Evolutionary conservation across 352 stramenopile species (phyloP).

Genomic region (Globisporangium recalcitrans): DNA sequence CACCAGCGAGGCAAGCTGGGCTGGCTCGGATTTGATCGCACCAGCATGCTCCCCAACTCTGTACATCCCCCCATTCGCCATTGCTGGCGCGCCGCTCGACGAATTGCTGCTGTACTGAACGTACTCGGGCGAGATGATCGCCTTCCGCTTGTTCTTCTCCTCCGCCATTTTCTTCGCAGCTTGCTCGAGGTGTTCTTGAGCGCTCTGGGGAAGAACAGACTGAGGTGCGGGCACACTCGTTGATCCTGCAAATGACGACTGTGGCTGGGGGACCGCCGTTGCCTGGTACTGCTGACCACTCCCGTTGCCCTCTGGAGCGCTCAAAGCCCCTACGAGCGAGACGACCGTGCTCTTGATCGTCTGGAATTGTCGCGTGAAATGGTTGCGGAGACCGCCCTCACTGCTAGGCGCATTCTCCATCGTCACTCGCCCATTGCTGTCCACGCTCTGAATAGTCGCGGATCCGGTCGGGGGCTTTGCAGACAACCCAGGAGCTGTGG

Average conservation of each 20-base stretch:
- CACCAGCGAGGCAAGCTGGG: constrained; percentile 47
- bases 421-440: constrained; percentile 3
- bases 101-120: constrained; percentile 53
- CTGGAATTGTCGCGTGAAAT: constrained; percentile 40
- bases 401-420: constrained; percentile 6
- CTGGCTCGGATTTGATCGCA: constrained; percentile 15
- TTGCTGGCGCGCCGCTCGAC: background rate
- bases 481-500: background rate
- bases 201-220: constrained; percentile 18
- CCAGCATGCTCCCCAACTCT: constrained; percentile 11
- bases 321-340: constrained; percentile 38
- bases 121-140: constrained; percentile 77
- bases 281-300: constrained; percentile 9
- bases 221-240: background rate
- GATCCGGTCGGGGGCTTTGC: constrained; percentile 26
- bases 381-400: constrained; percentile 25
- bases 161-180: constrained; percentile 40
- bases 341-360: constrained; percentile 48
- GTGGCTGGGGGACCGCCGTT: background rate
- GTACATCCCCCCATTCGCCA: background rate
- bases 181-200: constrained; percentile 41
- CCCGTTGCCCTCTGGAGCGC: constrained; percentile 6
- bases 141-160: constrained; percentile 81
- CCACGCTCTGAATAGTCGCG: background rate
- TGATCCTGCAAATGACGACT: background rate